phyloP scores from a whole-genome alignment of 331 rosid genomes.

The Malus hybrid region DNA sequence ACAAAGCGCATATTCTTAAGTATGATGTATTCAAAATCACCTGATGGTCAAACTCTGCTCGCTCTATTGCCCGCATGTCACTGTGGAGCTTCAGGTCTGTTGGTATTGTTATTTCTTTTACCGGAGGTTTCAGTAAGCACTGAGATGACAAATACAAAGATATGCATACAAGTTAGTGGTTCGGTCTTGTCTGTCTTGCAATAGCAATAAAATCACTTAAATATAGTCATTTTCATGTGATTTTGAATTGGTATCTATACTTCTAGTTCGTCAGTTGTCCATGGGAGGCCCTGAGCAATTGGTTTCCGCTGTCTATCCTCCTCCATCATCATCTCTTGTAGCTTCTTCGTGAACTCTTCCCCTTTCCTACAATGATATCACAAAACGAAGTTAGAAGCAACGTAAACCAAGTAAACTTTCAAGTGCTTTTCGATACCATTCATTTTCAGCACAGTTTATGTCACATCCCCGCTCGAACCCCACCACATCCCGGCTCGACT shows the following conservation, averaged over 20 bases:
- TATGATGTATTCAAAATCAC: conserved; percentile 18
- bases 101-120: conserved; percentile 77
- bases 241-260: conserved; percentile 9
- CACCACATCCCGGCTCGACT: too few species aligned
- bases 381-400: conserved; percentile 7
- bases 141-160: conserved; percentile 26
- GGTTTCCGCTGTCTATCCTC: conserved; percentile 79
- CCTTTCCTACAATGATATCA: conserved; percentile 55
- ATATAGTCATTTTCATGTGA: not conserved
- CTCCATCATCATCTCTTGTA: conserved; percentile 55
- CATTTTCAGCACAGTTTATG: not conserved
- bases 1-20: not conserved
- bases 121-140: conserved; percentile 68
- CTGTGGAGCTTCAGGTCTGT: conserved; percentile 62
- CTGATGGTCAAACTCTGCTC: conserved; percentile 87
- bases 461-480: too few species aligned
- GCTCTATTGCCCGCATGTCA: conserved; percentile 67
- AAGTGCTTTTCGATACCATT: not conserved
- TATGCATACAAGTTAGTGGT: conserved; percentile 1
- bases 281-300: conserved; percentile 92
- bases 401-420: not conserved
- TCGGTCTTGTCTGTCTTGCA: not conserved
- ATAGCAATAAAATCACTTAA: not conserved
- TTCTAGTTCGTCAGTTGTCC: conserved; percentile 97
- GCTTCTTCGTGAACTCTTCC: conserved; percentile 73